Conservation (phyloP, 2,329 filamentous ascomycete genomes). For the Clonostachys chloroleuca region DNA sequence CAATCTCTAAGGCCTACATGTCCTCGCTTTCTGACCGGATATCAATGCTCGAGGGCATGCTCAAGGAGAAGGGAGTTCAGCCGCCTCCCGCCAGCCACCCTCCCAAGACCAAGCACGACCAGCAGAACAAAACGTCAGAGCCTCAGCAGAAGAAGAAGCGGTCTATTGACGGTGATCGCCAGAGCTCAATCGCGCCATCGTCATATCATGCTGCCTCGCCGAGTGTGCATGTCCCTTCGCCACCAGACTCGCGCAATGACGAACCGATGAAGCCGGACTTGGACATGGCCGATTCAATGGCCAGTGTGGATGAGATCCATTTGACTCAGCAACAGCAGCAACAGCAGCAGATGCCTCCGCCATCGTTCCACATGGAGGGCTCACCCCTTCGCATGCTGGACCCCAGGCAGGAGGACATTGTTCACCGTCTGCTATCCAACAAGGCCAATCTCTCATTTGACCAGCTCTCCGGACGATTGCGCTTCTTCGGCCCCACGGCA, state of each 20-base stretch:
- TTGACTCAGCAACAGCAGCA: too few relatives aligned
- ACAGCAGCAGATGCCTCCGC: background rate
- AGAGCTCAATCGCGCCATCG: background rate
- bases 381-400: constrained; percentile 27
- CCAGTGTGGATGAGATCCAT: background rate
- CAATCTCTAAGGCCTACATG: constrained; percentile 55
- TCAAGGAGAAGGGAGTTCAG: constrained; percentile 41
- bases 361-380: constrained; percentile 13
- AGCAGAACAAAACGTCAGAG: constrained; percentile 16
- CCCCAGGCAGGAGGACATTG: constrained; percentile 38
- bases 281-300: constrained; percentile 10
- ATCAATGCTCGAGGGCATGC: constrained; percentile 43
- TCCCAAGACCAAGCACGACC: constrained; percentile 42
- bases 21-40: constrained; percentile 51
- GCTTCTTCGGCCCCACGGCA: constrained; percentile 49
- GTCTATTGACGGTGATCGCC: background rate
- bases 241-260: constrained; percentile 23
- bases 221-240: constrained; percentile 16
- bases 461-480: constrained; percentile 40
- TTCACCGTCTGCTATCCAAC: constrained; percentile 42
- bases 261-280: constrained; percentile 10
- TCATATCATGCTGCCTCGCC: constrained; percentile 5
- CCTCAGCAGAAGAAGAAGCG: background rate
- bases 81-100: constrained; percentile 47
- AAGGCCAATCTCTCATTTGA: constrained; percentile 46